These are phyloP conservation scores for Erysimum cheiranthoides DNA, from an alignment of 345 rosid genomes.

Conservation along the genomic window DNA sequence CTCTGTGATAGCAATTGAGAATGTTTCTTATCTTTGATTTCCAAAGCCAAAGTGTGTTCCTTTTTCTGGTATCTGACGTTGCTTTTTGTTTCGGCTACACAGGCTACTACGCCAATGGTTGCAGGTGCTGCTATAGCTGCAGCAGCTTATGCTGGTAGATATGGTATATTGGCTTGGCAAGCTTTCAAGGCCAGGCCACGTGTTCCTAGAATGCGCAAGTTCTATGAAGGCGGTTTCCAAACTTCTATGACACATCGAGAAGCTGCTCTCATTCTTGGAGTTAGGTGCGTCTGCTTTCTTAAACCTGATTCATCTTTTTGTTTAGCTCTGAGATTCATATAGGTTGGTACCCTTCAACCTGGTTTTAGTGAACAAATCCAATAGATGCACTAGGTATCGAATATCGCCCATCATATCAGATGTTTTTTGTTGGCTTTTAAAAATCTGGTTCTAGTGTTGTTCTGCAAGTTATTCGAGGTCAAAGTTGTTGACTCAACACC, in stretches of 20 bases:
- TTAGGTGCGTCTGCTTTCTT: constrained; percentile 55
- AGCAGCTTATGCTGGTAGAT: constrained; percentile 82
- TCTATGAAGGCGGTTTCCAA: constrained; percentile 92
- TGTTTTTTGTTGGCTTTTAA: neutral
- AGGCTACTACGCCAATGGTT: constrained; percentile 73
- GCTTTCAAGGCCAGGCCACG: constrained; percentile 81
- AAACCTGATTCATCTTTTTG: neutral
- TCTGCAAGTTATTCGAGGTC: neutral
- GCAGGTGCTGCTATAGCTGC: constrained; percentile 76
- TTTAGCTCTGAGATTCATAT: neutral
- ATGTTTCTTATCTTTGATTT: constrained; percentile 26
- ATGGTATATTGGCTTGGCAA: constrained; percentile 87
- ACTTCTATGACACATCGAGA: constrained; percentile 72
- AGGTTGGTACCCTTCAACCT: neutral
- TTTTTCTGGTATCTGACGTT: neutral
- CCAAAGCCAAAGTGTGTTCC: constrained; percentile 21
- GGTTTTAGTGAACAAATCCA: neutral
- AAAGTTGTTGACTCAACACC: neutral
- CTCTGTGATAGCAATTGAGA: constrained; percentile 7
- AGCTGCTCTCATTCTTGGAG: constrained; percentile 89
- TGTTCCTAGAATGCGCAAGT: constrained; percentile 56
- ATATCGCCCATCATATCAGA: neutral
- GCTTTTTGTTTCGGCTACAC: constrained; percentile 28
- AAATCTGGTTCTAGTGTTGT: neutral
- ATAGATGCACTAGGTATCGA: neutral